Evolutionary conservation across 1,139 yeast species (phyloP), one percentile per base, ranked within the genome.

Genomic region (Diutina mesorugosa): DNA sequence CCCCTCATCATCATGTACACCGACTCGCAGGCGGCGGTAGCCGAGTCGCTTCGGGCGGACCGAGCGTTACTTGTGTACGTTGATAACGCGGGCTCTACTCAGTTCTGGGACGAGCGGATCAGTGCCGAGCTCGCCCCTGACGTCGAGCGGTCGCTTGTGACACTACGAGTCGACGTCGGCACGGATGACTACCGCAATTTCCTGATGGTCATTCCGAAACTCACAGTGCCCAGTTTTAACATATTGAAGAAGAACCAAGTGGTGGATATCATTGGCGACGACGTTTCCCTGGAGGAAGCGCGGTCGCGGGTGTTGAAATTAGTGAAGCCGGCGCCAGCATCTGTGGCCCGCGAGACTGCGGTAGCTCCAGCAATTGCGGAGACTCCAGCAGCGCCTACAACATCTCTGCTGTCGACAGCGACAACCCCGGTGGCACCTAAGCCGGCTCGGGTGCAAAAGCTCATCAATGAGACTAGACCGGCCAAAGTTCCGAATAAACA

Each of bases 11-110:
- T 6, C 45, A 50, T 50, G 53, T 50, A 50, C n/a, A 50, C 28
- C 28, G 53, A 50, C 29, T 50, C 53, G 26, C 53, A 50, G n/a
- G 29, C n/a, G 28, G 53, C 53, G 16, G 45, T 50, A 18, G 41
- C 53, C 29, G 53, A 50, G 35, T 50, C 53, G 28, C 53, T 50
- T 16, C 45, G 10, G 16, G n/a, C 41, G 10, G 41, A 18, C n/a
- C 26, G 28, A 45, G 26, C 53, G 28, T 32, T 50, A 21, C 35
- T 50, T 5, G 32, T 50, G 18, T 50, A 50, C 28, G 53, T 50
- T 6, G 53, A 50, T 16, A 10, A n/a, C 5, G 18, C 35, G 14
- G 45, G 28, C 21, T 10, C 16, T 8, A 18, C 32, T 12, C 10
- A 12, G 10, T 50, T 50, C 29, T 50, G 16, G n/a, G 26, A 18